Percentiles rank a stretch among this genome's conserved stretches.
Evolutionary conservation across 192 early-diverging fungal genomes (phyloP).

Genomic region (Backusella sp.): DNA sequence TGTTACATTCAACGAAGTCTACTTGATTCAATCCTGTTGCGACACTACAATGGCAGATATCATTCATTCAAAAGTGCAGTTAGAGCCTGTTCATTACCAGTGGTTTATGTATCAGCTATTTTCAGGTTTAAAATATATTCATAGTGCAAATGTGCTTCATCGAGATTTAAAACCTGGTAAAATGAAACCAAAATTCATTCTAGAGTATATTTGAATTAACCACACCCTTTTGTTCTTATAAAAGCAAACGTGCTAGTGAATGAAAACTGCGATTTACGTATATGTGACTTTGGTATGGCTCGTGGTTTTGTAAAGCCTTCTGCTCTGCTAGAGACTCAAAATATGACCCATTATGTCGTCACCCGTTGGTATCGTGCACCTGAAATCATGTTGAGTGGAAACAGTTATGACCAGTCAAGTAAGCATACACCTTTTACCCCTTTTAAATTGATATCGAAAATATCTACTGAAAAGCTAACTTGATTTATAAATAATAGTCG

Average conservation of each 20-base stretch:
- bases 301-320: slow-evolving; percentile 72
- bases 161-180: slow-evolving; percentile 87
- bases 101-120: slow-evolving; percentile 74
- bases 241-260: slow-evolving; percentile 82
- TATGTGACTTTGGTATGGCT: slow-evolving; percentile 96
- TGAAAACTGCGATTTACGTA: slow-evolving; percentile 87
- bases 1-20: slow-evolving; percentile 48
- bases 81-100: slow-evolving; percentile 45
- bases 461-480: neutral
- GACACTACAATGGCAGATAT: slow-evolving; percentile 75
- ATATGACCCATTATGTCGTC: slow-evolving; percentile 94
- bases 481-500: slow-evolving; percentile 39
- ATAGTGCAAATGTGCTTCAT: slow-evolving; percentile 75
- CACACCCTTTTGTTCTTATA: neutral
- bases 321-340: slow-evolving; percentile 62
- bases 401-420: slow-evolving; percentile 90
- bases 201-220: neutral
- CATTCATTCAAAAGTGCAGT: slow-evolving; percentile 52
- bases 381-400: slow-evolving; percentile 89
- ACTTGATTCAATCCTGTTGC: slow-evolving; percentile 61
- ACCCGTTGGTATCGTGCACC: slow-evolving; percentile 96
- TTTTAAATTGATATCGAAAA: neutral
- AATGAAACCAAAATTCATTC: neutral
- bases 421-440: neutral
- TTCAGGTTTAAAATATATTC: slow-evolving; percentile 68